Evolutionary conservation across 2,329 filamentous ascomycete genomes (phyloP), one percentile per base, ranked within the genome.

Genomic region (Trichoderma oligosporum): DNA sequence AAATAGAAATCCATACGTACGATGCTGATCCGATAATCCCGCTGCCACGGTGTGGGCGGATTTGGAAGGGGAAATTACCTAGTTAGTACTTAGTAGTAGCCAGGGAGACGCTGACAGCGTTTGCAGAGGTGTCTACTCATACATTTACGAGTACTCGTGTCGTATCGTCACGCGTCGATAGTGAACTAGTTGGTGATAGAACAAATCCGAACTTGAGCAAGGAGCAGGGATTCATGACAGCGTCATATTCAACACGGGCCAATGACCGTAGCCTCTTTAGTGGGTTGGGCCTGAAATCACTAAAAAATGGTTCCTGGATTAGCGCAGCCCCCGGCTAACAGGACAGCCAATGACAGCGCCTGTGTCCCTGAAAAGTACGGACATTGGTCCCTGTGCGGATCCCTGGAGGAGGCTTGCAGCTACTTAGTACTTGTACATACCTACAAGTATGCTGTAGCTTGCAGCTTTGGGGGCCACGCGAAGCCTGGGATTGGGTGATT

Each of bases 231-330:
- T 33, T 11, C 14, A 35, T 33, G 36, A 44, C 12, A 42, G 51
- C 51, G 51, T 39, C 31, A 25, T 41, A n/a, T n/a, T n/a, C n/a
- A n/a, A 41, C 51, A 55, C 51, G 39, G 51, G 41, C 51, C 39
- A 53, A 55, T 55, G 51, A 38, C 44, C n/a, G 53, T 44, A 39
- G 36, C 53, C 53, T 24, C 20, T 24, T 33, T 16, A 12, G n/a
- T 24, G 39, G 38, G 5, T 24, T 31, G 46, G 46, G 29, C 18
- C 18, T 33, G 33, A 27, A n/a, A 29, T 51, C 54, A 33, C 41
- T 52, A 47, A 38, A 42, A 41, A 58, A 58, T 61, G 60, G 66
- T 67, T 67, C 65, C 66, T 68, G 67, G 62, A 61, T 66, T 65
- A 59, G 38, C 57, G 31, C 64, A 56, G 61, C 51, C 60, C 61